Evolutionary conservation across 176 grass and related monocot species (phyloP).

Genomic region (Avena atlantica): DNA sequence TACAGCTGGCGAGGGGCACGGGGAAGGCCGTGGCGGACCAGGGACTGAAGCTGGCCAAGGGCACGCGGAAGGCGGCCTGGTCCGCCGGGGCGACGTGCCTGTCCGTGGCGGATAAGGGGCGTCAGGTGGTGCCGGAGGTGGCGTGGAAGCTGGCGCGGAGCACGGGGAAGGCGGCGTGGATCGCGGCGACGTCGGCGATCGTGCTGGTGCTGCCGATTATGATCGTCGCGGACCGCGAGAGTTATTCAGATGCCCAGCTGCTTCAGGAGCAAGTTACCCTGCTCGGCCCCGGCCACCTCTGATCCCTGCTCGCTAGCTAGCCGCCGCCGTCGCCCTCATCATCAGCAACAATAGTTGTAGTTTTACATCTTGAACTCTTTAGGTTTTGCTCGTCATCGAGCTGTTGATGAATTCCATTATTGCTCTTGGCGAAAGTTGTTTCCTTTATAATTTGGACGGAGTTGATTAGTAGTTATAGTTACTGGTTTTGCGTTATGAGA

Average conservation of each 20-base stretch:
- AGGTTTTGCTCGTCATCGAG: too few relatives aligned
- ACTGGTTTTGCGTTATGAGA: too few relatives aligned
- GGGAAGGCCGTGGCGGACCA: not conserved
- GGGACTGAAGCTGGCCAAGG: not conserved
- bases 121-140: not conserved
- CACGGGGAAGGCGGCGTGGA: constrained; percentile 69
- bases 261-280: not conserved
- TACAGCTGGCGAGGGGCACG: not conserved
- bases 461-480: too few relatives aligned
- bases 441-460: too few relatives aligned
- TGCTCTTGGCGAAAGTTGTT: too few relatives aligned
- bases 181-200: constrained; percentile 49
- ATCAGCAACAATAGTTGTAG: not conserved
- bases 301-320: not conserved
- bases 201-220: constrained; percentile 55
- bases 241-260: not conserved
- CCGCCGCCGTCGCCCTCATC: not conserved
- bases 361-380: too few relatives aligned
- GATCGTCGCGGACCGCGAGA: constrained; percentile 37
- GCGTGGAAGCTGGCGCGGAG: constrained; percentile 56
- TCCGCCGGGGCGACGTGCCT: constrained; percentile 2
- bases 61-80: not conserved
- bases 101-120: constrained; percentile 25
- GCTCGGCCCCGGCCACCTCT: not conserved
- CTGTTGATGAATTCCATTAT: too few relatives aligned